Evolutionary conservation across 306 rosid species (phyloP).

Genomic region (Prunus fruticosa): DNA sequence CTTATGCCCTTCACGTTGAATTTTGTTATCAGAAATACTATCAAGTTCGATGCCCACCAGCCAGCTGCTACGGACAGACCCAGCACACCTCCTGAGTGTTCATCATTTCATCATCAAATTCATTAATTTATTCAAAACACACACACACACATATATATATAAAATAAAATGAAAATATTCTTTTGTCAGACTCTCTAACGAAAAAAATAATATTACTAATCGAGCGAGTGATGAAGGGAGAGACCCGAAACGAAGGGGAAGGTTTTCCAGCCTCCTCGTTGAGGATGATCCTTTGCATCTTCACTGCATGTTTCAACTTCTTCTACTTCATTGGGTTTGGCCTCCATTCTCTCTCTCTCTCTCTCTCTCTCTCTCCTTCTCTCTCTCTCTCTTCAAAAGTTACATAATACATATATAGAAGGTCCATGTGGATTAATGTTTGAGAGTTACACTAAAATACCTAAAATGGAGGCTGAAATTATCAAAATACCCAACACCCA

Average conservation of each 20-base stretch:
- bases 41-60: conserved; percentile 38
- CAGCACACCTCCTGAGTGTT: conserved; percentile 21
- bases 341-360: neutral
- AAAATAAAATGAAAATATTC: neutral
- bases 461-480: no score
- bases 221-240: neutral
- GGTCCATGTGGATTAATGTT: neutral
- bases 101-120: neutral
- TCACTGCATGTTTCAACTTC: neutral
- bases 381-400: neutral
- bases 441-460: no score
- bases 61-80: conserved; percentile 30
- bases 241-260: conserved; percentile 42
- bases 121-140: neutral
- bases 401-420: neutral
- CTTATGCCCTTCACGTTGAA: conserved; percentile 32
- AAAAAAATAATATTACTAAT: no score
- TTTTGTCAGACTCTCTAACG: no score
- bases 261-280: conserved; percentile 44
- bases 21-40: conserved; percentile 31
- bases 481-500: no score
- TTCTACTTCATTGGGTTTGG: neutral
- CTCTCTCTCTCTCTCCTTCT: neutral
- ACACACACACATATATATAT: no score
- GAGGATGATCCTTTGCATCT: neutral